phyloP scores from a whole-genome alignment of 768 basidiomycete genomes.

The Leccinum subtestaceum region DNA sequence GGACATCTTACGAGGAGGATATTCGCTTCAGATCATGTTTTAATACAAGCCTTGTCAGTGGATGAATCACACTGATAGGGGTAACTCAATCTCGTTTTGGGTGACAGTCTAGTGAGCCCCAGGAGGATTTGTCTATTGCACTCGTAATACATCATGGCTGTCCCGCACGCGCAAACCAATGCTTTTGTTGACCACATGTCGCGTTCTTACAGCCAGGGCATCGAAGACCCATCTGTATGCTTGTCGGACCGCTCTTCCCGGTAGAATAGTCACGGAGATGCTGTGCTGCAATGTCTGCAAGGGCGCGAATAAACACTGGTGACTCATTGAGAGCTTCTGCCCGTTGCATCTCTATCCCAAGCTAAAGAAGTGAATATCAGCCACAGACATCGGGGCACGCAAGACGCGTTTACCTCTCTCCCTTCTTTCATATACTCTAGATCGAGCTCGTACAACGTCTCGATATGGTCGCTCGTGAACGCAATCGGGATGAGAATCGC shows the following conservation, averaged over 20 bases:
- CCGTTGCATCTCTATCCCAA: slow-evolving; percentile 85
- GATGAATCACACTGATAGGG: slow-evolving; percentile 16
- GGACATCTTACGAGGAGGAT: slow-evolving; percentile 34
- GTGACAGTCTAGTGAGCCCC: background rate
- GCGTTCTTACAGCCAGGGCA: slow-evolving; percentile 94
- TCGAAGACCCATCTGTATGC: slow-evolving; percentile 77
- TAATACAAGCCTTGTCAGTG: slow-evolving; percentile 9
- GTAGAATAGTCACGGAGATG: slow-evolving; percentile 67
- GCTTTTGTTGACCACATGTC: slow-evolving; percentile 84
- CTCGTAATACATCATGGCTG: slow-evolving; percentile 32
- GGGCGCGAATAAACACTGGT: slow-evolving; percentile 90
- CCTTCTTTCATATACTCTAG: slow-evolving; percentile 92
- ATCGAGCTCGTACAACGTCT: slow-evolving; percentile 96
- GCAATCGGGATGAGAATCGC: slow-evolving; percentile 91
- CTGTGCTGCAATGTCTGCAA: slow-evolving; percentile 84
- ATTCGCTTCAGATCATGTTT: background rate
- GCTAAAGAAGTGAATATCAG: slow-evolving; percentile 43
- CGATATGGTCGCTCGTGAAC: slow-evolving; percentile 98
- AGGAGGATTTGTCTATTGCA: background rate
- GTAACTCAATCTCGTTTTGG: background rate
- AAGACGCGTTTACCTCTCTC: slow-evolving; percentile 61
- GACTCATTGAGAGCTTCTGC: slow-evolving; percentile 93
- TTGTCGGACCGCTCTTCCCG: slow-evolving; percentile 60
- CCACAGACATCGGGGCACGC: background rate
- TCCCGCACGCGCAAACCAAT: slow-evolving; percentile 84